Evolutionary conservation across 768 basidiomycete species (phyloP), one percentile per base, ranked within the genome.

Genomic region (Tulasnella sp.): DNA sequence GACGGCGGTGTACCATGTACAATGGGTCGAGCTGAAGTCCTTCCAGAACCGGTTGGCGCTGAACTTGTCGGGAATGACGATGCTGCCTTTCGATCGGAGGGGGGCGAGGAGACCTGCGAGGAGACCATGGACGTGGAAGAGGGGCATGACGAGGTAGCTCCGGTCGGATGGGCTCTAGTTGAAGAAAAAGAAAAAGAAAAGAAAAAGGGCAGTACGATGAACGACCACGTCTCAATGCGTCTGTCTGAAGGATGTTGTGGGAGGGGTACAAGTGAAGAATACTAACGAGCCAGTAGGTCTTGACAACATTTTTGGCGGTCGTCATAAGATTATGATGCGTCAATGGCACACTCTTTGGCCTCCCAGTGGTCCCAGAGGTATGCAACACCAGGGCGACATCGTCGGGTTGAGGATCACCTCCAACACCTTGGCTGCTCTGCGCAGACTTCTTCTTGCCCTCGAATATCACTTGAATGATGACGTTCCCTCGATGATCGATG

Each of bases 91-190:
- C n/a, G 78, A 76, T 54, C 79, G 70, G 1, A 81, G 67, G 9
- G 81, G 79, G n/a, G 80, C 77, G 19, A 80, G 71, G 19, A 82
- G 72, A 65, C 79, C 81, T 49, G 78, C 76, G 41, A 81, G 75
- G 49, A 82, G 77, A 21, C 80, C 81, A 27, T 80, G 80, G 42
- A 81, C 79, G 63, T 80, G 79, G 70, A 80, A 81, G 22, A 79
- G 71, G 44, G 80, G 80, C 81, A 78, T 79, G 71, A 78, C 71
- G 29, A 72, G 67, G 63, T 69, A 69, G 9, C 66, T 67, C 3
- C 66, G 50, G 48, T 72, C 71, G 8, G 53, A 24, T 1, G 66
- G 60, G 12, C 69, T 56, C 54, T 56, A n/a, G n/a, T n/a, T n/a
- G n/a, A n/a, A n/a, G n/a, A n/a, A n/a, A n/a, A n/a, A n/a, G n/a